phyloP scores from a whole-genome alignment of 495 filamentous ascomycete genomes.

The Astrothelium macrocarpum region DNA sequence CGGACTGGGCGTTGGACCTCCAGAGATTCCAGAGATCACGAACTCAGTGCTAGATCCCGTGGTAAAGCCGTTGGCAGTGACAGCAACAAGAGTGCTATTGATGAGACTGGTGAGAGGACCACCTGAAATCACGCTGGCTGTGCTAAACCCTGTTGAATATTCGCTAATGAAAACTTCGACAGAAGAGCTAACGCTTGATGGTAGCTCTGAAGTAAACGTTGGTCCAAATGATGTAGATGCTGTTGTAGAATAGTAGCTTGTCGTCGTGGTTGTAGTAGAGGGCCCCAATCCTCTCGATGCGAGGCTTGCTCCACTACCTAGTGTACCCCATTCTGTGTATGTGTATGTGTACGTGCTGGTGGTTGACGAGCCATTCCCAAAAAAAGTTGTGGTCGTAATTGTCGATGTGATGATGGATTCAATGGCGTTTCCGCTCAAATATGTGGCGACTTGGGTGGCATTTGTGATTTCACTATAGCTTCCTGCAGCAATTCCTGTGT shows the following conservation, averaged over 20 bases:
- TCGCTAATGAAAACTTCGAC: not conserved
- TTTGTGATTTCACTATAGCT: not conserved
- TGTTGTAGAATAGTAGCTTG: not conserved
- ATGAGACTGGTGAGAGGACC: not conserved
- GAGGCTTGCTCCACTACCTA: not conserved
- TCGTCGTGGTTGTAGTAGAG: not conserved
- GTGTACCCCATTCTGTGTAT: not conserved
- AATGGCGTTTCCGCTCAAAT: not conserved
- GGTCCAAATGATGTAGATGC: not conserved
- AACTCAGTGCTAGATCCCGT: not conserved
- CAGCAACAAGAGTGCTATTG: not conserved
- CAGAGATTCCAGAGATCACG: not conserved
- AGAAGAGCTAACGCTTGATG: not conserved
- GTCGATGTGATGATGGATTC: not conserved
- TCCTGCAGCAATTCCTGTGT: not conserved
- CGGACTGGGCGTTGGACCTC: not conserved
- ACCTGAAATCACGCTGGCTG: not conserved
- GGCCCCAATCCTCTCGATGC: not conserved
- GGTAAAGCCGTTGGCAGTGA: not conserved
- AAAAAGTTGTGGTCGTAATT: not conserved
- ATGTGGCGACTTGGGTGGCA: not conserved
- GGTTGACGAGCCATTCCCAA: not conserved
- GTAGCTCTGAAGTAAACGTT: not conserved
- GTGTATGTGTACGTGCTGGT: not conserved
- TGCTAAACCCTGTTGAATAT: not conserved